Evolutionary conservation across 225 moss, liverwort and hornwort species (phyloP), one percentile per base, ranked within the genome.

Genomic region (Polytrichum commune): DNA sequence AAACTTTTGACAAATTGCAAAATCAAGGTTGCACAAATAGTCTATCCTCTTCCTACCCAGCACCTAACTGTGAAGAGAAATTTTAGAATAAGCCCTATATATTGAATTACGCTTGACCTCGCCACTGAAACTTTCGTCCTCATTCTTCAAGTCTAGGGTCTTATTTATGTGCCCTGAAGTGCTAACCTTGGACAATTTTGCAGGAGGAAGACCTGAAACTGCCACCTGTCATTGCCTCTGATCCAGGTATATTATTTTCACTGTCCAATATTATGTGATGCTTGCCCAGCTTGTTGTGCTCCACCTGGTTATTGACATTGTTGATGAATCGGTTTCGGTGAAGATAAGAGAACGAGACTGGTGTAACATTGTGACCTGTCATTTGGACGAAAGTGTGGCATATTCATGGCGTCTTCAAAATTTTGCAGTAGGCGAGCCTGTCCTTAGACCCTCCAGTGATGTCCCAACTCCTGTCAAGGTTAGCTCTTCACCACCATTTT

Each of bases 281-380:
- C 22, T 63, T 63, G 58, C 24, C 58, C 58, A 6, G 7, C 24
- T 63, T 7, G 18, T 25, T 64, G 54, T 64, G 62, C 54, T 24
- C 18, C 27, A 9, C 5, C 32, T 13, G 2, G 6, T 65, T 66
- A 0, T 26, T 74, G 76, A 70, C 63, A 63, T 27, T 64, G 69
- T 18, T 62, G 54, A 7, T 60, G 56, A 35, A 26, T 35, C 46
- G 22, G n/a, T 46, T 70, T 67, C 86, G 73, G 91, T 83, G 58
- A 93, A 93, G 72, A 98, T 95, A 60, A 79, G 98, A 65, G 98
- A 93, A 78, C 90, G 95, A 29, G 98, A 98, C 72, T 98, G 98
- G 98, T 83, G 88, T 70, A 98, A 95, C 64, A 95, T 93, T 18
- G 98, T 98, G 55, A 95, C 95, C 29, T 98, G 98, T 70, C 98